Base-by-base conservation (phyloP, 1,139 yeast species). In the Yueomyces sp. region DNA sequence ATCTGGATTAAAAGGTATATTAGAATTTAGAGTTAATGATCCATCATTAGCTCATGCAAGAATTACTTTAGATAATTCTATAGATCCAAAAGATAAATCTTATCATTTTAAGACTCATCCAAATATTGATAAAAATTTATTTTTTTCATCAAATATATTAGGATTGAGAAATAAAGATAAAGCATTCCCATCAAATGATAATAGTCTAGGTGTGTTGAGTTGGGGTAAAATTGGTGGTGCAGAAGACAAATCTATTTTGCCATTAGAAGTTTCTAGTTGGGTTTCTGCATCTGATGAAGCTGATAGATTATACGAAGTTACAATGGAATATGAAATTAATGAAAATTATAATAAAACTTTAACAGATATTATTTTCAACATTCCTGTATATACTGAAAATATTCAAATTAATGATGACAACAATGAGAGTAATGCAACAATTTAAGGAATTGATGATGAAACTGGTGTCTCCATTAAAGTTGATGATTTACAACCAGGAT, bases 21-120 rank as follows among this genome's bases (percentile, higher is more conserved):
- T 91, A 54, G 95, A 86, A 64, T 70, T 91, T 59, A 80, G 96
- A 63, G 79, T 91, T 52, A 87, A 83, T 59, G 75, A 86, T 54
- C 68, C 81, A 11, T 73, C 72, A 34, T 70, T 81, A 50, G 77
- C 94, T 26, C 73, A 73, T 50, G 74, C 86, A 46, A 76, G 75
- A 59, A 71, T 89, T 45, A 61, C 76, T 48, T 69, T 89, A 48
- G 58, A 68, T 34, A 75, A 75, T 32, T 39, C 46, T 1, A 50
- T 58, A n/a, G 49, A 55, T 38, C 56, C 55, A 25, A 56, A 55
- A 33, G 61, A 59, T 39, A 57, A 56, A 42, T 40, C 57, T 4
- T 72, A 77, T 43, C 91, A 81, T 59, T 91, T 77, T 69, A 89
- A 89, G 64, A 86, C 97, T 30, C 96, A 91, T 67, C 98, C 98